A percentile compares a stretch with the other conserved stretches of the same genome.
These are phyloP conservation scores for Hylodesmum podocarpum DNA, from an alignment of 306 rosid species.

Conservation along the genomic window DNA sequence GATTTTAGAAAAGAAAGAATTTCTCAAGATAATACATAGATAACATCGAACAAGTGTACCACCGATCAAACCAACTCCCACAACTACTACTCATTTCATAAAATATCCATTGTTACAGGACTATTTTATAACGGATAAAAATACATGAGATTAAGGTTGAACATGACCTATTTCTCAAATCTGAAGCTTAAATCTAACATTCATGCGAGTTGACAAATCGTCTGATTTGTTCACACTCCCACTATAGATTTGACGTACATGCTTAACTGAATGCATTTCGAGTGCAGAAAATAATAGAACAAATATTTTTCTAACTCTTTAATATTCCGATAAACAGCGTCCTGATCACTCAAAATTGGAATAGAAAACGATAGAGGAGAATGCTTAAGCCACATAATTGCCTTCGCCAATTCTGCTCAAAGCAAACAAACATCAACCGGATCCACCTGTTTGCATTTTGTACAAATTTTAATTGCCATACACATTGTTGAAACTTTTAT, in stretches of 20 bases:
- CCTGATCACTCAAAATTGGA: conserved; percentile 31
- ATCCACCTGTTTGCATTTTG: conserved; percentile 36
- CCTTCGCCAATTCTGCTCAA: conserved; percentile 29
- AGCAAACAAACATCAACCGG: conserved; percentile 24
- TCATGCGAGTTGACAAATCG: background rate
- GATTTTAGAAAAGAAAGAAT: background rate
- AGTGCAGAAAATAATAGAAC: background rate
- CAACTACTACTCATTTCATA: no score
- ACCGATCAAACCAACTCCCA: no score
- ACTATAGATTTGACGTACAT: background rate
- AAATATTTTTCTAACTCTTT: background rate
- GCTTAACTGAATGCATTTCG: background rate
- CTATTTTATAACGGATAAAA: no score
- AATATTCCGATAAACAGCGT: conserved; percentile 20
- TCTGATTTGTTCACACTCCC: background rate
- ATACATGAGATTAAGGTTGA: no score
- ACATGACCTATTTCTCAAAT: no score
- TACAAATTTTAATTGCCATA: conserved; percentile 45
- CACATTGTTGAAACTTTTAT: conserved; percentile 26
- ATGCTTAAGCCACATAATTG: conserved; percentile 29
- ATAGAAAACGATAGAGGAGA: background rate
- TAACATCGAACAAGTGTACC: background rate
- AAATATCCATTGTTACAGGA: no score
- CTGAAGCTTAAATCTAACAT: background rate
- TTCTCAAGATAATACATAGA: background rate